Evolutionary conservation across 2,329 filamentous ascomycete genomes (phyloP), one percentile per base, ranked within the genome.

Genomic region (Alternaria alternata): DNA sequence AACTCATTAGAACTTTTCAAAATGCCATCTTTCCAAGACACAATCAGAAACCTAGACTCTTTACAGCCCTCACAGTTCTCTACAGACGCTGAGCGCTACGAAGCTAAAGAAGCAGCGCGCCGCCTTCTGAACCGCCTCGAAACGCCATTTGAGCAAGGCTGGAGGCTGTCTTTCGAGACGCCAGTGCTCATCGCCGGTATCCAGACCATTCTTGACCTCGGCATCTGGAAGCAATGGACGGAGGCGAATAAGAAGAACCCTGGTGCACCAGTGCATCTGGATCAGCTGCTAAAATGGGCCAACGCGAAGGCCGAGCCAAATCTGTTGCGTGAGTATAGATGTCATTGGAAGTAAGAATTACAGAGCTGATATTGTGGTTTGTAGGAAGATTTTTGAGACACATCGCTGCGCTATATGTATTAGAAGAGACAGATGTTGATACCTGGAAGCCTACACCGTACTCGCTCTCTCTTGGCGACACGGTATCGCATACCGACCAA

Each of bases 381-480:
- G 5, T 9, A 59, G 51, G 51, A 5, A 54, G 56, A 5, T 42
- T 59, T 14, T 6, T 54, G 5, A 42, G 51, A 11, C 49, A 54
- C 6, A 43, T 59, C 8, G 56, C 56, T 48, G 56, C 51, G 3
- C 51, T 59, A 1, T 41, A 59, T 9, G 56, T 59, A 22, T 11
- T 59, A 3, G 28, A 54, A 36, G 56, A 59, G n/a, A 48, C 56
- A 0, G 43, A 48, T 9, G 36, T 54, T 3, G 42, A 59, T 12
- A 54, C 51, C 14, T 59, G 56, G 56, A 54, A 49, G 44, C 56
- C 56, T 5, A 54, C 56, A 12, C 56, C 56, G 12, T 59, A 54
- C 42, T 59, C 51, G 11, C 51, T 59, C 8, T 59, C 56, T 2
- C 43, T 59, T 1, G 56, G 56, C 9, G 56, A 59, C 9, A 54